These are phyloP conservation scores for Fusarium zealandicum DNA, from an alignment of 2,329 filamentous ascomycete genomes.

Conservation along the genomic window DNA sequence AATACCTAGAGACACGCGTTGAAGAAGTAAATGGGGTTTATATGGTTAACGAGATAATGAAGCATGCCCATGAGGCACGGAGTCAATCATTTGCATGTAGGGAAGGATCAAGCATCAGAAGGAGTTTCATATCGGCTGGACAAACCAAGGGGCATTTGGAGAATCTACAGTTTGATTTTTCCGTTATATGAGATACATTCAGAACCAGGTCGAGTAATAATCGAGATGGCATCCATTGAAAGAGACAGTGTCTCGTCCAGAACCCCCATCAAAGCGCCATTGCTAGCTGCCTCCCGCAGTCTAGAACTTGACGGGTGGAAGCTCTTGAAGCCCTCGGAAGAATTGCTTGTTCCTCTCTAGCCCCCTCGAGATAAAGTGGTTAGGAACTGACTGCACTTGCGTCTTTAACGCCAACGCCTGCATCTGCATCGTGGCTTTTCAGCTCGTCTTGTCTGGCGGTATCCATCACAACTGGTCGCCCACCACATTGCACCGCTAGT, in stretches of 20 bases:
- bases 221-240: not conserved
- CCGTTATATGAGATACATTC: not conserved
- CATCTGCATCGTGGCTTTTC: constrained; percentile 11
- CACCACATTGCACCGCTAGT: constrained; percentile 12
- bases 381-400: not conserved
- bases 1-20: not conserved
- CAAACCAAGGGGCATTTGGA: constrained; percentile 18
- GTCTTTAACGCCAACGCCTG: not conserved
- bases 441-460: constrained; percentile 21
- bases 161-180: not conserved
- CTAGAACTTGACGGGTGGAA: not conserved
- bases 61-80: constrained; percentile 31
- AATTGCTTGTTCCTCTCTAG: constrained; percentile 22
- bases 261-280: not conserved
- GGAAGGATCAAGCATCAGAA: constrained; percentile 3
- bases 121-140: constrained; percentile 17
- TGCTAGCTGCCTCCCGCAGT: constrained; percentile 17
- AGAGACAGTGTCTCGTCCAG: not conserved
- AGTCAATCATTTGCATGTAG: constrained; percentile 25
- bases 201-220: not conserved
- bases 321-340: not conserved
- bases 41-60: constrained; percentile 29
- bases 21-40: not conserved
- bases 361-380: not conserved
- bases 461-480: constrained; percentile 12